Conservation (phyloP, 2,329 filamentous ascomycete genomes). For the Neonectria ditissima region DNA sequence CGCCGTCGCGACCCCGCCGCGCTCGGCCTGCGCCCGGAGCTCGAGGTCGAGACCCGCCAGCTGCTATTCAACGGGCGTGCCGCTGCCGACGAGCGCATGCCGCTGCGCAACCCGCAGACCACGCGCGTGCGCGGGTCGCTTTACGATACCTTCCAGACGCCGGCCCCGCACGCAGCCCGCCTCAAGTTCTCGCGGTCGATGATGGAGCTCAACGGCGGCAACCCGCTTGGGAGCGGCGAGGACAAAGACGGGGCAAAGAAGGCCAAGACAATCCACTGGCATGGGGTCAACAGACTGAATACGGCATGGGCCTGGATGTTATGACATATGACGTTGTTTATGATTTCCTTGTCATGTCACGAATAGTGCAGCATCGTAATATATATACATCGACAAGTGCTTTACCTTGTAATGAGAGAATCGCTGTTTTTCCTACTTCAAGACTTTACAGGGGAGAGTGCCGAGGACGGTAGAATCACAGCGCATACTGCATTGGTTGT, state of each 20-base stretch:
- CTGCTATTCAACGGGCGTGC: conserved; percentile 31
- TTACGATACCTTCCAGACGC: conserved; percentile 43
- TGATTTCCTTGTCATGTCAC: neutral
- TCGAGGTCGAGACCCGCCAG: conserved; percentile 35
- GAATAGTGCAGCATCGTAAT: neutral
- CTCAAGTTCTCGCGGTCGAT: conserved; percentile 40
- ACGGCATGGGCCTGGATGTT: conserved; percentile 47
- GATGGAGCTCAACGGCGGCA: conserved; percentile 43
- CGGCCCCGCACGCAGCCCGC: conserved; percentile 33
- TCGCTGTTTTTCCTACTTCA: neutral
- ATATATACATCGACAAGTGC: neutral
- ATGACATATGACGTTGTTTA: conserved; percentile 23
- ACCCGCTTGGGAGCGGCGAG: conserved; percentile 27
- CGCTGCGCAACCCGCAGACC: conserved; percentile 31
- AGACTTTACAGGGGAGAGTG: neutral
- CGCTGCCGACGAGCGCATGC: conserved; percentile 32
- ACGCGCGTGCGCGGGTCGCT: conserved; percentile 34
- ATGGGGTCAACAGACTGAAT: conserved; percentile 45
- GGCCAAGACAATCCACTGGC: conserved; percentile 44
- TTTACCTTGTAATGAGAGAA: neutral
- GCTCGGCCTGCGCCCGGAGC: conserved; percentile 10
- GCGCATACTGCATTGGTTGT: no score
- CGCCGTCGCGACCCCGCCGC: conserved; percentile 13
- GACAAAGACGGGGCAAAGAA: conserved; percentile 31
- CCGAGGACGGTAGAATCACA: no score